Percentiles rank a stretch among this genome's conserved stretches.
Conservation (phyloP, 108 stramenopile species). For the Epithemia pelagica region DNA sequence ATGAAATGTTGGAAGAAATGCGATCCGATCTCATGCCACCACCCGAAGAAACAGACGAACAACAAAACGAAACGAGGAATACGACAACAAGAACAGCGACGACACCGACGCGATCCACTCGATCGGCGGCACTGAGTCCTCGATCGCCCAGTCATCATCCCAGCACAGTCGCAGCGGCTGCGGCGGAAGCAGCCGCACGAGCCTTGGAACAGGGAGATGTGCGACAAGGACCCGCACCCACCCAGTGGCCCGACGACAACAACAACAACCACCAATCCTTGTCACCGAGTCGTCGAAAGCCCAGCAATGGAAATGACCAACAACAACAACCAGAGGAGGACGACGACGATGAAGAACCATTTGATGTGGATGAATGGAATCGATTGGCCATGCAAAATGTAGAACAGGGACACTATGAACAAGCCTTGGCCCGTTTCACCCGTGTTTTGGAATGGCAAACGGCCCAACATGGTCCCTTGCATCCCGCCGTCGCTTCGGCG, state of each 20-base stretch:
- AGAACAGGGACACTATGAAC: slow-evolving; percentile 36
- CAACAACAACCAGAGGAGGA: neutral
- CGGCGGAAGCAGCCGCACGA: too few species aligned
- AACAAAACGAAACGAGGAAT: too few species aligned
- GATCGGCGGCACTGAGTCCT: neutral
- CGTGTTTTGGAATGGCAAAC: slow-evolving; percentile 34
- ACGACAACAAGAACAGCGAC: too few species aligned
- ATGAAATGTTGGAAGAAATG: neutral
- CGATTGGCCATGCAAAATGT: slow-evolving; percentile 44
- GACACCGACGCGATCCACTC: neutral
- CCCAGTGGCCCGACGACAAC: neutral
- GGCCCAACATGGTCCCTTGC: slow-evolving; percentile 21
- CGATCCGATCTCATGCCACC: neutral
- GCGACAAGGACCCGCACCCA: neutral
- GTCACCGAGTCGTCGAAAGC: too few species aligned
- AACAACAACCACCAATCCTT: neutral
- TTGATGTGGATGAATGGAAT: slow-evolving; percentile 18
- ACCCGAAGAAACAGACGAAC: neutral
- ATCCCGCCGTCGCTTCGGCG: slow-evolving; percentile 40
- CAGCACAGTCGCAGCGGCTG: neutral
- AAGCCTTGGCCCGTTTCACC: slow-evolving; percentile 34
- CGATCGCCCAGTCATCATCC: neutral
- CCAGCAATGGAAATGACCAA: neutral
- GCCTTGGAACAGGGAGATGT: neutral
- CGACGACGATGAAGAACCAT: neutral